Evolutionary conservation across 148 eudicot genomes (phyloP), one percentile per base, ranked within the genome.

Genomic region (Camellia japonica): DNA sequence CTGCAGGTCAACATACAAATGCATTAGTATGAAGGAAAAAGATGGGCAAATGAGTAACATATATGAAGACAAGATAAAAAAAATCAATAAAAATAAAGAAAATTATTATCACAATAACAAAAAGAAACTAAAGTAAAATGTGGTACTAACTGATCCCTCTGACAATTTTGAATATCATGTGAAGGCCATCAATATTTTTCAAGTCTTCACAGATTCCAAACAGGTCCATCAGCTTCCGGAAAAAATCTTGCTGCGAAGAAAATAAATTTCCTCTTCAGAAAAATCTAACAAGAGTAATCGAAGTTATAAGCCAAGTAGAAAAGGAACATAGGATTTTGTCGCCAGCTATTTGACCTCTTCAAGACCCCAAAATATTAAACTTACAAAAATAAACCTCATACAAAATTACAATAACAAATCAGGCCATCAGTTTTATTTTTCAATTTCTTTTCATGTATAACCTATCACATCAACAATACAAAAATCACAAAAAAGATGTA

Each of bases 161-260:
- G 71, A 94, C 91, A 82, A 92, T 96, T 81, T 92, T 96, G 87
- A 84, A 94, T 30, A 96, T 87, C 86, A 91, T 79, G 84, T 89
- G 97, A 84, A 96, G 99, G 77, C 88, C 89, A 70, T 92, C 99
- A 79, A 84, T 72, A 82, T 94, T 89, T 80, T 91, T 92, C 80
- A 94, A 87, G 90, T 96, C 99, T 87, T 93, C 99, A 60, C 94
- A 93, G 59, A 88, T 85, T 76, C 89, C 92, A 60, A 96, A 94
- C 80, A 96, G 86, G 43, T 93, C 87, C 89, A 91, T 92, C 82
- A 96, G 89, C 97, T 94, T 96, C 88, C 76, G 84, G 66, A 92
- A 92, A 89, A 96, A 96, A 55, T 85, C 93, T 90, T 85, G 95
- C 99, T 96, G 94, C 88, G 83, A 54, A 44, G 81, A 81, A 55